Conservation (phyloP, 2,329 filamentous ascomycete species). For the Zymoseptoria tritici region DNA sequence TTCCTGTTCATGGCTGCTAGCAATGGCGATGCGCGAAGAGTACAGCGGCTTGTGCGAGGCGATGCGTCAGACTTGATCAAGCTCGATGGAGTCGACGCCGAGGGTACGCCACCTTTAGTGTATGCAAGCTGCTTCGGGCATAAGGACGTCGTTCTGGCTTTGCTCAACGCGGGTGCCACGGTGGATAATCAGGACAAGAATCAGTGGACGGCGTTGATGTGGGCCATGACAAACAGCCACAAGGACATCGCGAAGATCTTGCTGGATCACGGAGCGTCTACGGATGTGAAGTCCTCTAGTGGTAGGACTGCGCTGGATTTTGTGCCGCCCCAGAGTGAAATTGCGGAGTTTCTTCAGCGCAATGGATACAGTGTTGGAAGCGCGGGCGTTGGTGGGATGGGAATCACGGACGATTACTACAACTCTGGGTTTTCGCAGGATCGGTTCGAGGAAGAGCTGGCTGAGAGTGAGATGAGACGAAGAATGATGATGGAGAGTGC, state of each 20-base stretch:
- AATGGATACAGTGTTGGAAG: conserved; percentile 86
- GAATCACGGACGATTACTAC: conserved; percentile 81
- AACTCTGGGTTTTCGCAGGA: conserved; percentile 86
- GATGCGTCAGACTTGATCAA: conserved; percentile 70
- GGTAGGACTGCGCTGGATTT: conserved; percentile 95
- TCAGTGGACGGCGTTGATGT: conserved; percentile 97
- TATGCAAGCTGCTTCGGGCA: conserved; percentile 99
- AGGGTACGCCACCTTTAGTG: conserved; percentile 91
- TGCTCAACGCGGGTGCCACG: conserved; percentile 77
- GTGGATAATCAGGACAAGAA: conserved; percentile 94
- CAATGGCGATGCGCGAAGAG: conserved; percentile 82
- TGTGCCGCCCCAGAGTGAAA: conserved; percentile 88
- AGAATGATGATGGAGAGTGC: conserved; percentile 99
- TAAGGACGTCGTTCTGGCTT: conserved; percentile 73
- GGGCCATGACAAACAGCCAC: conserved; percentile 98
- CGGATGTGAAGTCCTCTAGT: conserved; percentile 88
- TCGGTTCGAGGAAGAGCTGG: conserved; percentile 92
- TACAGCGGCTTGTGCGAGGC: conserved; percentile 67
- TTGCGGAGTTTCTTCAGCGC: conserved; percentile 89
- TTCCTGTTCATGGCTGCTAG: conserved; percentile 90
- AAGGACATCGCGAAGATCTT: conserved; percentile 91
- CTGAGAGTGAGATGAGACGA: conserved; percentile 88
- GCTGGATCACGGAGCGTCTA: conserved; percentile 88
- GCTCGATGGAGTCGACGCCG: conserved; percentile 81
- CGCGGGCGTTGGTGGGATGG: conserved; percentile 61